A percentile compares a stretch with the other conserved stretches of the same genome.
phyloP scores from a whole-genome alignment of 2,329 filamentous ascomycete genomes.

The Didymella sp. region DNA sequence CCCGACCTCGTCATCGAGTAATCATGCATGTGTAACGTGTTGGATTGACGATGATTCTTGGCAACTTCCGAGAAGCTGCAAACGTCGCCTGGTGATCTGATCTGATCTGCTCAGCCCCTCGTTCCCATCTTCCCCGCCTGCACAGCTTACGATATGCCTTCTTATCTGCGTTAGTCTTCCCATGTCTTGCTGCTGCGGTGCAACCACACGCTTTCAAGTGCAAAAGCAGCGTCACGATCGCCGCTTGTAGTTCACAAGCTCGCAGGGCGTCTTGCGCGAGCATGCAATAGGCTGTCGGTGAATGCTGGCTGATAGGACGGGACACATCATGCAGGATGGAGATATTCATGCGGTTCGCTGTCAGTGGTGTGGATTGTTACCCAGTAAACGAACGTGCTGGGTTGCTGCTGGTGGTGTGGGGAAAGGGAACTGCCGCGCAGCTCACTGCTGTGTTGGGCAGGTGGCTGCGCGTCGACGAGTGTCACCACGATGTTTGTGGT shows the following conservation, averaged over 20 bases:
- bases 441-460: neutral
- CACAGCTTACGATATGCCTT: neutral
- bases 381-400: neutral
- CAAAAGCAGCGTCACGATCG: constrained; percentile 14
- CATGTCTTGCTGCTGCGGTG: neutral
- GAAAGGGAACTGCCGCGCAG: constrained; percentile 7
- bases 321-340: neutral
- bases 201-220: neutral
- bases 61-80: neutral
- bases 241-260: neutral
- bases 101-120: neutral
- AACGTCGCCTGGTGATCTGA: no score
- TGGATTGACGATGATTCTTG: neutral
- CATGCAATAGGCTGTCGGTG: neutral
- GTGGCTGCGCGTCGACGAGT: constrained; percentile 1
- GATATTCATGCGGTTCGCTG: neutral
- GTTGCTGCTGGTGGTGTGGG: neutral
- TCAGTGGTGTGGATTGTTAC: neutral
- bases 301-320: neutral
- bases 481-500: constrained; percentile 3
- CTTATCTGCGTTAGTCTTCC: neutral
- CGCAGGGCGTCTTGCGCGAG: neutral
- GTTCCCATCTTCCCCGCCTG: constrained; percentile 7
- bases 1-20: no score
- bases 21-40: no score